Percentiles rank a stretch among this genome's conserved stretches.
Evolutionary conservation across 2,329 filamentous ascomycete genomes (phyloP).

Genomic region (Phaeophleospora eucalypticola): DNA sequence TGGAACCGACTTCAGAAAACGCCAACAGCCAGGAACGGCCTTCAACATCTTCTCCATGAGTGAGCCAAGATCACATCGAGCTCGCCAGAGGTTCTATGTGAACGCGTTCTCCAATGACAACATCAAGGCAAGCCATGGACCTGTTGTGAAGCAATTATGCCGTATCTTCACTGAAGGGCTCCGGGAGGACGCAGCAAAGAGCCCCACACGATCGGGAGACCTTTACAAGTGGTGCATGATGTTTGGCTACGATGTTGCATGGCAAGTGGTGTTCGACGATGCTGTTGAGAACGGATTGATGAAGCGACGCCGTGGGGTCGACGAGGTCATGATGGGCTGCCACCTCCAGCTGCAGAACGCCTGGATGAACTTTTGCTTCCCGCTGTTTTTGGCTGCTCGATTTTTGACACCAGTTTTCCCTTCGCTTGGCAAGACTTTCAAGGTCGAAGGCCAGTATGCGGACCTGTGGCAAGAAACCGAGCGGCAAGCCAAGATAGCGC

Average conservation of each 20-base stretch:
- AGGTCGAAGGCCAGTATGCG: not conserved
- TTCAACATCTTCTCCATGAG: conserved; percentile 2
- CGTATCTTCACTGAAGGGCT: not conserved
- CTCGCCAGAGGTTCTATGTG: not conserved
- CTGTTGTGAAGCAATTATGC: too few relatives aligned
- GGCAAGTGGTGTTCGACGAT: not conserved
- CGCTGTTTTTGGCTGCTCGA: not conserved
- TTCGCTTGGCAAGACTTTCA: not conserved
- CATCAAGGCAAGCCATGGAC: too few relatives aligned
- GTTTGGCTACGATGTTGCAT: conserved; percentile 1
- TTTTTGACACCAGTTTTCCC: not conserved
- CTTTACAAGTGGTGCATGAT: conserved; percentile 1
- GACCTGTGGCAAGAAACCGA: not conserved
- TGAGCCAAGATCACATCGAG: not conserved
- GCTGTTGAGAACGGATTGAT: not conserved
- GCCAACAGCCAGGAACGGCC: not conserved
- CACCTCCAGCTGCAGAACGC: not conserved
- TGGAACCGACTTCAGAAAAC: conserved; percentile 4
- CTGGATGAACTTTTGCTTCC: not conserved
- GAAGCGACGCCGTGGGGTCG: not conserved
- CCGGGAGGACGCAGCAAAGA: not conserved
- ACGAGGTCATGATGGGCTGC: not conserved
- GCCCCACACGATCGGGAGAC: not conserved
- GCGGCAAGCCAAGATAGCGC: not conserved
- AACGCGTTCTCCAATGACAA: too few relatives aligned